Conservation (phyloP, 2,329 filamentous ascomycete genomes). For the Fonsecaea pedrosoi region DNA sequence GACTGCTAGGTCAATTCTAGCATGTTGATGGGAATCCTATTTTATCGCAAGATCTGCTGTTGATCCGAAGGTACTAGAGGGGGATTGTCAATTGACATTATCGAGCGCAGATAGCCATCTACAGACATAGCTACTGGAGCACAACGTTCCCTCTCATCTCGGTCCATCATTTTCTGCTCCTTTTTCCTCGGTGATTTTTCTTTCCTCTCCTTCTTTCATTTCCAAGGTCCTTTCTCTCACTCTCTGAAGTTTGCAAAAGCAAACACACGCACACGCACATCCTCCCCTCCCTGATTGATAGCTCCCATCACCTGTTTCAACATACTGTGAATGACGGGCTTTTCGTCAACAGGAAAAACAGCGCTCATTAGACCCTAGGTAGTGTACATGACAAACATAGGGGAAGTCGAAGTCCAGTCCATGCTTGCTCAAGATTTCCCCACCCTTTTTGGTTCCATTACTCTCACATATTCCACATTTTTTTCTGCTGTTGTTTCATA, state of each 20-base stretch:
- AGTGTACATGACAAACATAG: conserved; percentile 19
- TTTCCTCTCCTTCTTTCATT: not conserved
- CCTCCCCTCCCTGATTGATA: not conserved
- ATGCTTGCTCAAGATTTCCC: not conserved
- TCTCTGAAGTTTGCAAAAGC: not conserved
- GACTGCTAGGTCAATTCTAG: too few relatives aligned
- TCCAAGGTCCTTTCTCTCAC: not conserved
- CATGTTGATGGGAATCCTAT: too few relatives aligned
- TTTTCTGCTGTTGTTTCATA: conserved; percentile 8
- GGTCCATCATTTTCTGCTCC: not conserved
- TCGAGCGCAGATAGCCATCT: not conserved
- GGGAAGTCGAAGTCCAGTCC: not conserved
- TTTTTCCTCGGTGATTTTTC: not conserved
- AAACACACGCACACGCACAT: not conserved
- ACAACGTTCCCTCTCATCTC: not conserved
- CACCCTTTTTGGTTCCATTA: not conserved
- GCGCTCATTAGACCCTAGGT: conserved; percentile 8
- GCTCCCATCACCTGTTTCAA: not conserved
- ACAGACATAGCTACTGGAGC: not conserved
- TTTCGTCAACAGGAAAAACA: conserved; percentile 2
- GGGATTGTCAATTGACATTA: not conserved
- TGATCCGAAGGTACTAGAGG: too few relatives aligned
- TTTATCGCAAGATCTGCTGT: too few relatives aligned
- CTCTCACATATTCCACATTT: not conserved
- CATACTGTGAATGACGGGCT: not conserved